phyloP scores from a whole-genome alignment of 2,329 filamentous ascomycete species.

The Talaromyces funiculosus region DNA sequence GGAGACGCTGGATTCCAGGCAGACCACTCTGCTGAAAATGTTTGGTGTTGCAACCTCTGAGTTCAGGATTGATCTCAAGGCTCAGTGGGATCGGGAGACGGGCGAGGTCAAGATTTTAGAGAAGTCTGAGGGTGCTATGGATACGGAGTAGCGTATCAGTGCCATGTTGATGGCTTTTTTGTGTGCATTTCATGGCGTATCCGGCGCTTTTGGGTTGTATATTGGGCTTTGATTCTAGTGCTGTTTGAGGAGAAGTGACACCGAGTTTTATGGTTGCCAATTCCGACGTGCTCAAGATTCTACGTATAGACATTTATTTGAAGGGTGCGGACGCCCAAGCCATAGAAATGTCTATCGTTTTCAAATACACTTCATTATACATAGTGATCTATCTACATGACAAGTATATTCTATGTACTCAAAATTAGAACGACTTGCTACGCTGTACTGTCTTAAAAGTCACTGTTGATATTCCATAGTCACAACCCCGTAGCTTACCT shows the following conservation, averaged over 20 bases:
- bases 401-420: neutral
- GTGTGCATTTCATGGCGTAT: constrained; percentile 26
- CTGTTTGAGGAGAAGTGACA: neutral
- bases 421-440: no score
- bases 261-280: neutral
- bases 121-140: constrained; percentile 35
- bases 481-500: constrained; percentile 10
- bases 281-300: neutral
- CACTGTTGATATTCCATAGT: neutral
- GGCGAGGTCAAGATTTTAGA: constrained; percentile 38
- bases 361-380: neutral
- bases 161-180: constrained; percentile 19
- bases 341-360: neutral
- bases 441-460: neutral
- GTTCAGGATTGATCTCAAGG: constrained; percentile 75
- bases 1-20: constrained; percentile 77
- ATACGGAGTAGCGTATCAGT: constrained; percentile 31
- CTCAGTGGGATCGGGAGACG: constrained; percentile 48
- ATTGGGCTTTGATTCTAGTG: neutral
- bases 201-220: constrained; percentile 11
- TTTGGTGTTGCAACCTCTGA: constrained; percentile 88
- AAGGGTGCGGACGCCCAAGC: neutral
- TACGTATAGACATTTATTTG: neutral
- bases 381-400: neutral
- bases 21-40: constrained; percentile 89